These are phyloP conservation scores for Fragilaria radians DNA, from an alignment of 108 stramenopile genomes.

Conservation along the genomic window DNA sequence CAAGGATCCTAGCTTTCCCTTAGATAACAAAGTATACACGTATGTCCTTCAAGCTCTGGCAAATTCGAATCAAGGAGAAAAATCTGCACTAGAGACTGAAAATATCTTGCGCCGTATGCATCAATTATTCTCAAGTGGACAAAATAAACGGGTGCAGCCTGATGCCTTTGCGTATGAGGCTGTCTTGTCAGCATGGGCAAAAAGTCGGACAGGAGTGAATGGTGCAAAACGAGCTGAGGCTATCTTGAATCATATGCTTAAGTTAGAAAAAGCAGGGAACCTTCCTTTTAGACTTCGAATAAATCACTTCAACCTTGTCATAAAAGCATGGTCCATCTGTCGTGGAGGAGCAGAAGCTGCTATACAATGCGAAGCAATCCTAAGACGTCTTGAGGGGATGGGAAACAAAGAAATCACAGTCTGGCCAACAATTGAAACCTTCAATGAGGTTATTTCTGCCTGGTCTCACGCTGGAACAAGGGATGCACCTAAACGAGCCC, in stretches of 20 bases:
- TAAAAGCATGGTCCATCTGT: neutral
- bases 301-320: neutral
- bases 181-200: conserved; percentile 58
- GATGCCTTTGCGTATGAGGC: conserved; percentile 2
- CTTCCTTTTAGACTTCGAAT: neutral
- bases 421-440: neutral
- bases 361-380: neutral
- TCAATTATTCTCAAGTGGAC: neutral
- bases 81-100: neutral
- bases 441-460: neutral
- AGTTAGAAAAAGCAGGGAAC: conserved; percentile 37
- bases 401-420: neutral
- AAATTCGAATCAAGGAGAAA: neutral
- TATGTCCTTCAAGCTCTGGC: conserved; percentile 1
- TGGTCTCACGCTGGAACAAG: neutral
- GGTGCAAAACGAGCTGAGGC: conserved; percentile 77
- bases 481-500: neutral
- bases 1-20: neutral
- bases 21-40: neutral
- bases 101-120: neutral
- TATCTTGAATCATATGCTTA: conserved; percentile 68
- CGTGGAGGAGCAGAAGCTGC: neutral
- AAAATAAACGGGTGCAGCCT: neutral
- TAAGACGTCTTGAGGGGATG: neutral
- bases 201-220: conserved; percentile 64